Evolutionary conservation across 2,329 filamentous ascomycete genomes (phyloP).

Genomic region (Colletotrichum musicola): DNA sequence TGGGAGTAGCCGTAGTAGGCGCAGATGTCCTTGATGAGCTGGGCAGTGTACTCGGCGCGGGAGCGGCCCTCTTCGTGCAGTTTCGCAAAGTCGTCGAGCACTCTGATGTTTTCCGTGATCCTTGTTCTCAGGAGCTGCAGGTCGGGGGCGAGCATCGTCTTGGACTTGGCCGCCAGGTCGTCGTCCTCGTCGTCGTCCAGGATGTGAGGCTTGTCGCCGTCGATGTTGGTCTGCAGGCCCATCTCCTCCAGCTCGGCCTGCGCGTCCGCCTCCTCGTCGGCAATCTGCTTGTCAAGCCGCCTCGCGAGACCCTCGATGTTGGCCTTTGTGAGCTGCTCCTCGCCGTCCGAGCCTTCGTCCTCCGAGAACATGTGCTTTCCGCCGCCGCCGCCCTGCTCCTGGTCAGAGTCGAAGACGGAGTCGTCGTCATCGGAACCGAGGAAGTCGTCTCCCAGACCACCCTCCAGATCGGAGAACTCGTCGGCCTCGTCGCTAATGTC

Average conservation of each 20-base stretch:
- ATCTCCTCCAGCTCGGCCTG: slow-evolving; percentile 88
- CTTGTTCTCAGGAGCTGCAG: slow-evolving; percentile 88
- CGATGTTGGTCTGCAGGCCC: slow-evolving; percentile 93
- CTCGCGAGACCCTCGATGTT: slow-evolving; percentile 94
- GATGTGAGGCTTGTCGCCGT: slow-evolving; percentile 77
- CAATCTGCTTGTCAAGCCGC: slow-evolving; percentile 83
- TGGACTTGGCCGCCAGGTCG: slow-evolving; percentile 68
- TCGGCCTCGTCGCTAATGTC: slow-evolving; percentile 59
- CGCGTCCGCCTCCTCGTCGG: slow-evolving; percentile 84
- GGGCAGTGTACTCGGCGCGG: slow-evolving; percentile 86
- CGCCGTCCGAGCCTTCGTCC: slow-evolving; percentile 88
- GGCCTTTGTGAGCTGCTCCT: slow-evolving; percentile 92
- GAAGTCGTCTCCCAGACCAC: slow-evolving; percentile 70
- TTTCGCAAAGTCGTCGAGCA: slow-evolving; percentile 89
- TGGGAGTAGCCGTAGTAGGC: slow-evolving; percentile 96
- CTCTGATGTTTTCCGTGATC: slow-evolving; percentile 93
- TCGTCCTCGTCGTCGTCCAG: slow-evolving; percentile 74
- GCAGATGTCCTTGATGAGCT: slow-evolving; percentile 92
- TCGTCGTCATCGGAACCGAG: slow-evolving; percentile 67
- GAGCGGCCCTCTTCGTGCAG: slow-evolving; percentile 84
- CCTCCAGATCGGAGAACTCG: slow-evolving; percentile 57
- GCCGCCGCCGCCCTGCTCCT: slow-evolving; percentile 64
- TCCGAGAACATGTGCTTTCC: slow-evolving; percentile 88
- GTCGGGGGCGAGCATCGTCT: slow-evolving; percentile 83
- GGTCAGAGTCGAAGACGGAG: slow-evolving; percentile 80